Base-by-base conservation (phyloP, 2,329 filamentous ascomycete genomes). In the Colletotrichum spinosum region DNA sequence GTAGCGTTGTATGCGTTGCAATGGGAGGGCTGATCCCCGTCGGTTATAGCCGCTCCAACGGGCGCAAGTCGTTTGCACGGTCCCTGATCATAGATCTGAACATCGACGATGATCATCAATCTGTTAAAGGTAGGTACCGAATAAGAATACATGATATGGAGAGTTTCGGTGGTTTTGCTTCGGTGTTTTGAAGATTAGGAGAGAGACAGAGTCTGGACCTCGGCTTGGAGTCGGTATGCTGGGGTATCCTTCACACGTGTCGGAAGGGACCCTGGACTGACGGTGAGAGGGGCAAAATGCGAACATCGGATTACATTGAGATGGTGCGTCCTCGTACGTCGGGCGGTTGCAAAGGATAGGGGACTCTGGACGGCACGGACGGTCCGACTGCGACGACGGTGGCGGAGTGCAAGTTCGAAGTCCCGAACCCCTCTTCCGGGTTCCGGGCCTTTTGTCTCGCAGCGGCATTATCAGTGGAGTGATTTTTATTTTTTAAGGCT, bases 21-120 rank as follows among this genome's bases (percentile, higher is more conserved):
- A 9, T n/a, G 5, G 33, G 50, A 55, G 49, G 39, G 55, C 50
- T 60, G 38, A 50, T 39, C 55, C 38, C 42, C 51, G 39, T 60
- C 51, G 35, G 50, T 48, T 49, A 49, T 46, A 65, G 51, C 61
- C 61, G 56, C 61, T 64, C 61, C 60, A 64, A 64, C 49, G 8
- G 55, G 12, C 38, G 44, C 44, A 49, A 41, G 33, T 55, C 51
- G 50, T 48, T 45, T 46, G 42, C 13, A 15, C 25, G 33, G 9
- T 33, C n/a, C 37, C 15, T 44, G 61, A 60, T 46, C 50, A 45
- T 33, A 42, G 56, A 50, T 49, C 34, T 15, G 15, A 11, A 12
- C 13, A 9, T 44, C 44, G 17, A 46, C 44, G 55, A 15, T 15
- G 13, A 55, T 13, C 37, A 50, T 45, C 49, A 55, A 61, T 55